Evolutionary conservation across 768 basidiomycete species (phyloP), one percentile per base, ranked within the genome.

Genomic region (Sistotremastrum suecicum): DNA sequence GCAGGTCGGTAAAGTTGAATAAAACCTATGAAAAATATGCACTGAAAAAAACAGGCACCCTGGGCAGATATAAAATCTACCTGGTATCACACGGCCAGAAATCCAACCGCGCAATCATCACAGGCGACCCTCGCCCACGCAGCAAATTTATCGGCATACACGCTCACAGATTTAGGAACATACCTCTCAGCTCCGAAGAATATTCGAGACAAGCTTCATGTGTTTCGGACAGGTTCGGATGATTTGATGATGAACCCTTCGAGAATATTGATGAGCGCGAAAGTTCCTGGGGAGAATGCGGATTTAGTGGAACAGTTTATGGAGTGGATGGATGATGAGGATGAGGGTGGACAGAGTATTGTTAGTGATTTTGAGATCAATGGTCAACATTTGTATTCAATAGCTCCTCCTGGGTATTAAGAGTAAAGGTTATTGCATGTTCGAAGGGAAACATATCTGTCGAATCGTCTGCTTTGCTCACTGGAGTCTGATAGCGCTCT

Each of bases 41-140:
- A 40, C 20, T 37, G 39, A 36, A 32, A 38, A 10, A 34, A 9
- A 8, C 38, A 76, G 72, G 66, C 75, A 4, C 75, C 76, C 3
- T 77, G 74, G 75, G 74, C 65, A 5, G 57, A 62, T 37, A 55
- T 63, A 6, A 71, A 72, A 51, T 72, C 73, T 3, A 68, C 63
- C 29, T 78, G 74, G 74, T 78, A 76, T 51, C 75, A 77, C 52
- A 20, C 20, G 20, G 20, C 20, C 20, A 20, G 20, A 20, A 20
- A 20, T 20, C 70, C 75, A 53, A 75, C 74, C 55, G 65, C 72
- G 2, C 64, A 62, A 0, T 77, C 71, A 56, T 74, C 74, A 0
- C 53, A 68, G 1, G 62, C 74, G 55, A 70, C 73, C 0, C 58
- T 76, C 8, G 51, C 56, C 20, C 71, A 70, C 1, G 72, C 75